phyloP scores from a whole-genome alignment of 345 rosid genomes.

The Corymbia maculata region DNA sequence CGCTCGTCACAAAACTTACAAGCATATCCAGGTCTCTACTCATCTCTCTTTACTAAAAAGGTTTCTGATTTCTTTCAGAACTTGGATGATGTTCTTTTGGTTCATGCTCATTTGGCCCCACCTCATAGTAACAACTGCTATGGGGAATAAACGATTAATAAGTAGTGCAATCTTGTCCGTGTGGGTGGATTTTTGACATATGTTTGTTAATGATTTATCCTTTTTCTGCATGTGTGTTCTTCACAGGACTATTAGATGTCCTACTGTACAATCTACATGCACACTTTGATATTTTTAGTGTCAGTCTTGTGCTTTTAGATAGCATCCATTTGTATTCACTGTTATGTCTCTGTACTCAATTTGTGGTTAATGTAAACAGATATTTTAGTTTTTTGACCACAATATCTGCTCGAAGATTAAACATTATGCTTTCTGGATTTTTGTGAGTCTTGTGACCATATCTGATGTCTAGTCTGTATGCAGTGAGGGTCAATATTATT shows the following conservation, averaged over 20 bases:
- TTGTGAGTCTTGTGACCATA: neutral
- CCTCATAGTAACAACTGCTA: neutral
- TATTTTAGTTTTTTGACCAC: neutral
- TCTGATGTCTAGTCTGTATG: neutral
- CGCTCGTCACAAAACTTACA: slow-evolving; percentile 80
- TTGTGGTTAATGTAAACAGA: neutral
- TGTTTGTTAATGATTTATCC: neutral
- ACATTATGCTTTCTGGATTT: neutral
- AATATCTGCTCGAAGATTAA: neutral
- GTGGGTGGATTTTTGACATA: neutral
- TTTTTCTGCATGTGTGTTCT: neutral
- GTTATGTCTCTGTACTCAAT: neutral
- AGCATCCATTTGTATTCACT: neutral
- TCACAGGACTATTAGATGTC: neutral
- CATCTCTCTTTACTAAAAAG: neutral
- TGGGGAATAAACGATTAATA: neutral
- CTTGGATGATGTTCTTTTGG: neutral
- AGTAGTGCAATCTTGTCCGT: neutral
- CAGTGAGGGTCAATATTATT: neutral
- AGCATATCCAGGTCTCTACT: slow-evolving; percentile 59
- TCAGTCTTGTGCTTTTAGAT: neutral
- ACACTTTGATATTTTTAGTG: neutral
- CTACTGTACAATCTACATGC: neutral
- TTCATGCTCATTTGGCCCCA: neutral
- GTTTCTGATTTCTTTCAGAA: neutral